Conservation (phyloP, 2,329 filamentous ascomycete genomes). For the Tolypocladium endophyticum region DNA sequence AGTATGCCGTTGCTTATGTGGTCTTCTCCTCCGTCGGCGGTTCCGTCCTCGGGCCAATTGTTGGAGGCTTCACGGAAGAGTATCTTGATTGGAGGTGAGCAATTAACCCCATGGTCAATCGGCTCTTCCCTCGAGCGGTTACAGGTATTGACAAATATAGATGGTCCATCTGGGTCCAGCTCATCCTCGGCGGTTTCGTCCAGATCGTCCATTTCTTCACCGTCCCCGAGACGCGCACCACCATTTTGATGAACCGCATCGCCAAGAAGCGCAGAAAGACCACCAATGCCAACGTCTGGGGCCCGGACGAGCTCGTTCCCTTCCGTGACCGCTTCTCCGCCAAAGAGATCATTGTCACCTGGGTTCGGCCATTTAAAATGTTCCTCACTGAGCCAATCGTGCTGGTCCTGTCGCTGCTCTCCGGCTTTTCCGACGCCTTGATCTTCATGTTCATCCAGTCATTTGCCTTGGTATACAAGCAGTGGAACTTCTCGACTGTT, state of each 20-base stretch:
- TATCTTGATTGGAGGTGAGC: constrained; percentile 55
- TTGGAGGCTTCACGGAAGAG: constrained; percentile 66
- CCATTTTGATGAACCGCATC: constrained; percentile 67
- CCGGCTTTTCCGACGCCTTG: constrained; percentile 62
- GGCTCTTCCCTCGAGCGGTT: not conserved
- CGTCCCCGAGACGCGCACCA: constrained; percentile 70
- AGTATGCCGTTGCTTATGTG: constrained; percentile 66
- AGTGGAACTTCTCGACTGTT: constrained; percentile 53
- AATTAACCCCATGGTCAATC: not conserved
- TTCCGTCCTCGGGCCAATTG: constrained; percentile 64
- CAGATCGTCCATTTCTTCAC: constrained; percentile 56
- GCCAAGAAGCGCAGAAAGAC: constrained; percentile 62
- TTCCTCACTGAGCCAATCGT: constrained; percentile 68
- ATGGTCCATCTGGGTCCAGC: constrained; percentile 74
- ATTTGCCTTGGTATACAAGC: constrained; percentile 55
- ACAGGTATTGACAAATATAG: constrained; percentile 8
- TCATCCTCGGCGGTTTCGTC: constrained; percentile 64
- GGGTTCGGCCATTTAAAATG: constrained; percentile 60
- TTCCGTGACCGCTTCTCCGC: constrained; percentile 48
- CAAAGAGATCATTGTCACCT: constrained; percentile 45
- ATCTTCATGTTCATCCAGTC: constrained; percentile 73
- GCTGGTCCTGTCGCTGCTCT: constrained; percentile 56
- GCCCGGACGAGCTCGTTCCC: constrained; percentile 60
- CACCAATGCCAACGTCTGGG: constrained; percentile 52
- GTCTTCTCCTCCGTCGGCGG: constrained; percentile 74